Evolutionary conservation across 208 protist species (phyloP).

Genomic region (Leishmania guyanensis): DNA sequence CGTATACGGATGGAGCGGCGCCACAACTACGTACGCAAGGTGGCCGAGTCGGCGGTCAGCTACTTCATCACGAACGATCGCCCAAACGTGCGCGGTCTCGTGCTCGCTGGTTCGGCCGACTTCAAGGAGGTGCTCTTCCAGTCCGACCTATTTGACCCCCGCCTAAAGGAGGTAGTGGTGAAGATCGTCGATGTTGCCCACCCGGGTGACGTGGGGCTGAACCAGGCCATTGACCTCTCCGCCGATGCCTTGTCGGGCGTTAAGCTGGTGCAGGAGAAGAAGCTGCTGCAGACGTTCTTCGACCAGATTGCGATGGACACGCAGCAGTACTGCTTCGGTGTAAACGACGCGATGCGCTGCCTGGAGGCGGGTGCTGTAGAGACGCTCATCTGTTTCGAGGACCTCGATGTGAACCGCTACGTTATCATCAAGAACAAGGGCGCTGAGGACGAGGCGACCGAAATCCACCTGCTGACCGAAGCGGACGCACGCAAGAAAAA

Average conservation of each 20-base stretch:
- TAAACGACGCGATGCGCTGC: conserved; percentile 96
- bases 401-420: conserved; percentile 94
- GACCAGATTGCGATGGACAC: conserved; percentile 98
- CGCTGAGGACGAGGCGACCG: conserved; percentile 66
- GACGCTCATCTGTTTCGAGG: conserved; percentile 99
- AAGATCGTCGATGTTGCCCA: conserved; percentile 99
- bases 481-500: conserved; percentile 78
- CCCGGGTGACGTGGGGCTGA: conserved; percentile 99
- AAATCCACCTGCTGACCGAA: conserved; percentile 72
- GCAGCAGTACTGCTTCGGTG: conserved; percentile 99
- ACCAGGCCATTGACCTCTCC: conserved; percentile 99
- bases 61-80: conserved; percentile 99
- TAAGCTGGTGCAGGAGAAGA: conserved; percentile 99
- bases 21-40: conserved; percentile 99
- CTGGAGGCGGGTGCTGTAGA: conserved; percentile 98
- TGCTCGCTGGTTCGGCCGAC: conserved; percentile 99
- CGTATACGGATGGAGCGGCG: conserved; percentile 99
- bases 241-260: conserved; percentile 96
- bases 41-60: conserved; percentile 96
- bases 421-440: conserved; percentile 85
- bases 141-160: conserved; percentile 98
- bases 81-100: conserved; percentile 98
- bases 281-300: conserved; percentile 98
- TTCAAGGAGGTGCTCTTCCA: conserved; percentile 99
- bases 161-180: conserved; percentile 97